A percentile compares a stretch with the other conserved stretches of the same genome.
Conservation (phyloP, 306 rosid species). For the Cucurbita maxima region DNA sequence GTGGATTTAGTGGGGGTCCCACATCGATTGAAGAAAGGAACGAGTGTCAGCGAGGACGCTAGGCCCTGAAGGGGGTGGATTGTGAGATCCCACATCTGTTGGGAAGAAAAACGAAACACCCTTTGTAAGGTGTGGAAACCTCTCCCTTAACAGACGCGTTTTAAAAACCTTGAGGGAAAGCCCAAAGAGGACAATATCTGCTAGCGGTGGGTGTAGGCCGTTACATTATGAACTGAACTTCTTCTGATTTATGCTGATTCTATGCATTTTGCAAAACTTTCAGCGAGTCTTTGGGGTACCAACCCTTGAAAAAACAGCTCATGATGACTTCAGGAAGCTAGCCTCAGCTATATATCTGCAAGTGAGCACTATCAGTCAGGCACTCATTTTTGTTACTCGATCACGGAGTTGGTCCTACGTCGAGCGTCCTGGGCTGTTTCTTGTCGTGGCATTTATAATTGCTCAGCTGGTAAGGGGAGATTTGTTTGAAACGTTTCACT, state of each 20-base stretch:
- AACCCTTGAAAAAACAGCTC: slow-evolving; percentile 68
- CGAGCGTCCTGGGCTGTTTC: slow-evolving; percentile 86
- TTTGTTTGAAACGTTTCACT: not conserved
- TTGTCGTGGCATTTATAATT: slow-evolving; percentile 57
- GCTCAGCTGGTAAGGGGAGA: slow-evolving; percentile 72
- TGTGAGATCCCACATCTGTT: too few relatives aligned
- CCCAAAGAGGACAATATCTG: too few relatives aligned
- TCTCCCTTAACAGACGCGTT: too few relatives aligned
- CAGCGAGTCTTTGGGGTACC: slow-evolving; percentile 72
- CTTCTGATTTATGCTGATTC: not conserved
- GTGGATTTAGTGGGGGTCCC: too few relatives aligned
- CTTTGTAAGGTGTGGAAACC: too few relatives aligned
- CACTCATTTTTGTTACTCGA: slow-evolving; percentile 89
- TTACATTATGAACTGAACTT: not conserved
- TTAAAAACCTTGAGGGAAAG: too few relatives aligned
- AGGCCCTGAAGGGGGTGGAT: too few relatives aligned
- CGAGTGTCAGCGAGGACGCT: too few relatives aligned
- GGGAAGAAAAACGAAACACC: too few relatives aligned
- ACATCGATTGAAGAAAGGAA: too few relatives aligned
- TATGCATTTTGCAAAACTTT: slow-evolving; percentile 7
- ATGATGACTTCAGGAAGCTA: slow-evolving; percentile 69
- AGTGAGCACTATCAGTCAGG: slow-evolving; percentile 99
- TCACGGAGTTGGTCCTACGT: slow-evolving; percentile 94
- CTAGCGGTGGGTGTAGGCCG: too few relatives aligned
- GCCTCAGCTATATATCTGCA: slow-evolving; percentile 95